Evolutionary conservation across 306 rosid genomes (phyloP), one percentile per base, ranked within the genome.

Genomic region (Gynostemma pentaphyllum): DNA sequence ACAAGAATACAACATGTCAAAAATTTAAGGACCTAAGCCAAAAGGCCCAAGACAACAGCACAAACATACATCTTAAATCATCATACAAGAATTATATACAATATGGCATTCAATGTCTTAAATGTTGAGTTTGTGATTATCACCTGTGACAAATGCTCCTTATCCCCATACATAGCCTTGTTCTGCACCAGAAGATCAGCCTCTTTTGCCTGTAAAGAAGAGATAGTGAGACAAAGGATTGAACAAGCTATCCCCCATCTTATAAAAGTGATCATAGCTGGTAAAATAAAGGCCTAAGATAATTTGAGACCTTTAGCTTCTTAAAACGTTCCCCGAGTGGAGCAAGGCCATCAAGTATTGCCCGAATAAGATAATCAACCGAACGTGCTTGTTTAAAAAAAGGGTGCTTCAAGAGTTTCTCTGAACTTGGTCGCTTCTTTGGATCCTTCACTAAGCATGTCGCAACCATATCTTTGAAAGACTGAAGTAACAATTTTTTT

Each of bases 361-460:
- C 68, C 21, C 74, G 83, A 53, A 70, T 71, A 34, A 91, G 66
- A 74, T 85, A 88, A 2, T 83, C 90, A 18, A 5, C 50, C 49
- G 77, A 11, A 53, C 82, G 89, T 42, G 85, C 96, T 15, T 80
- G 84, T 70, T 82, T 91, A 45, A 91, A 87, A 76, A 87, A 83
- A 66, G 76, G 83, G 57, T 87, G 95, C 73, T 87, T 91, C 47
- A 87, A 62, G 66, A 87, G 95, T 77, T 82, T 83, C 64, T 87
- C 95, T 61, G 98, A 76, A 16, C 85, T 77, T 18, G 95, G 98
- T 37, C 98, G 95, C 73, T 85, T 91, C 81, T 83, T 85, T 45
- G 95, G 98, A 76, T 91, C 98, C 87, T 91, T 91, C 55, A 91
- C 95, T 71, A 91, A 78, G 86, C 98, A 91, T 62, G 82, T 78